Conservation (phyloP, 2,329 filamentous ascomycete species). For the Penicillium sp. region DNA sequence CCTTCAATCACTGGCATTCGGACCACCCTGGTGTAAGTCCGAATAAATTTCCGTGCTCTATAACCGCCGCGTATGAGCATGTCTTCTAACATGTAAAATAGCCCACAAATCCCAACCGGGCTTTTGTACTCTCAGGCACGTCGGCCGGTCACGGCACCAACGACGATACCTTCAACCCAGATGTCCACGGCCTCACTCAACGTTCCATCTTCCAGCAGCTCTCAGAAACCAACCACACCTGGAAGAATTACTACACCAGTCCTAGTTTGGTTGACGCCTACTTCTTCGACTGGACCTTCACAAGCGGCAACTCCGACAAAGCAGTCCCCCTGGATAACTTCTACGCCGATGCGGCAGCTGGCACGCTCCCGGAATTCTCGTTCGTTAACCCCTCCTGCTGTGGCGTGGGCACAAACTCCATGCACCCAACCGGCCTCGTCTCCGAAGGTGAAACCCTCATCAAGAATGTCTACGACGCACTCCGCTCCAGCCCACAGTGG, state of each 20-base stretch:
- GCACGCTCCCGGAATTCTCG: constrained; percentile 34
- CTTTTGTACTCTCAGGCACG: constrained; percentile 32
- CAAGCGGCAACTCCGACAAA: constrained; percentile 27
- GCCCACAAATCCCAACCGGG: constrained; percentile 48
- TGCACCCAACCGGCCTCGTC: constrained; percentile 37
- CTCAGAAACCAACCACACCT: constrained; percentile 32
- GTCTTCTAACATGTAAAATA: constrained; percentile 15
- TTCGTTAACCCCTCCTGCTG: constrained; percentile 44
- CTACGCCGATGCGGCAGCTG: constrained; percentile 34
- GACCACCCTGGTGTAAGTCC: constrained; percentile 44
- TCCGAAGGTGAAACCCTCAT: constrained; percentile 39
- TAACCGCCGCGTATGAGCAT: neutral
- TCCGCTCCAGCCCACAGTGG: constrained; percentile 38
- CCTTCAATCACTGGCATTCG: constrained; percentile 49
- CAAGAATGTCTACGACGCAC: constrained; percentile 38
- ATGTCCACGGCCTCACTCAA: constrained; percentile 27
- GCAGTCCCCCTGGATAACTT: constrained; percentile 33
- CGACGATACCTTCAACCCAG: constrained; percentile 27
- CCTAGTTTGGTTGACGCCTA: constrained; percentile 30
- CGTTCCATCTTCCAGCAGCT: constrained; percentile 43
- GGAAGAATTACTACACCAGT: constrained; percentile 37
- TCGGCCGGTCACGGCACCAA: constrained; percentile 35
- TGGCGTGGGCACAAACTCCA: constrained; percentile 35
- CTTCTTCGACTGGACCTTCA: constrained; percentile 37
- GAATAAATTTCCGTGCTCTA: neutral